Conservation (phyloP, 805 yeast species). For the Candida awuae region DNA sequence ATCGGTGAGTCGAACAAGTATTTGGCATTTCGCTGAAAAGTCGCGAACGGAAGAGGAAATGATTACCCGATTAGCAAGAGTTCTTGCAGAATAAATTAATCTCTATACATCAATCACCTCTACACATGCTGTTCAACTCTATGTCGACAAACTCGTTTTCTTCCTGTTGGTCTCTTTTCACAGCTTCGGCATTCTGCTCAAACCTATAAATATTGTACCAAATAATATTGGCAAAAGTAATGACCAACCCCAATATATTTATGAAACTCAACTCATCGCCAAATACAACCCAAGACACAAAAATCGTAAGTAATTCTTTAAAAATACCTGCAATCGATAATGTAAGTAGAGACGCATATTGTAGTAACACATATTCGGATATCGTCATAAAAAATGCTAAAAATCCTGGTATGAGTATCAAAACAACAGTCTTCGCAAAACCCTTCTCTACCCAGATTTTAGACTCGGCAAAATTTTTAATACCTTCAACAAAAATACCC, state of each 20-base stretch:
- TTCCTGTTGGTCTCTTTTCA: neutral
- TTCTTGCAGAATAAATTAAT: no score
- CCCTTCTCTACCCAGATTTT: slow-evolving; percentile 64
- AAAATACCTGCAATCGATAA: slow-evolving; percentile 87
- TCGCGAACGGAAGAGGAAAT: no score
- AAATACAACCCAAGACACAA: slow-evolving; percentile 59
- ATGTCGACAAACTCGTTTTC: slow-evolving; percentile 17
- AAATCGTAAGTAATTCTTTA: slow-evolving; percentile 81
- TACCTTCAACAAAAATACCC: slow-evolving; percentile 67
- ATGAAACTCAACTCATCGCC: slow-evolving; percentile 61
- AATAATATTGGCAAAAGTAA: slow-evolving; percentile 70
- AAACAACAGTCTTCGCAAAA: slow-evolving; percentile 40
- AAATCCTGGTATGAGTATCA: slow-evolving; percentile 74
- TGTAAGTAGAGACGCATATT: slow-evolving; percentile 77
- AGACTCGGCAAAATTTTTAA: slow-evolving; percentile 41
- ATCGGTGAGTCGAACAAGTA: no score
- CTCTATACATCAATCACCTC: no score
- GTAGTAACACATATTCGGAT: slow-evolving; percentile 76
- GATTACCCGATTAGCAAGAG: no score
- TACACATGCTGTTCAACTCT: slow-evolving; percentile 11
- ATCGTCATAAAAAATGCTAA: slow-evolving; percentile 86
- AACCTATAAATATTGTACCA: slow-evolving; percentile 74
- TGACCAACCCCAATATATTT: slow-evolving; percentile 63
- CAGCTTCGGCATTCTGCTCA: slow-evolving; percentile 17
- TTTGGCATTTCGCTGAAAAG: no score